These are phyloP conservation scores for Emmonsiellopsis sp. DNA, from an alignment of 2,329 filamentous ascomycete species.

Conservation along the genomic window DNA sequence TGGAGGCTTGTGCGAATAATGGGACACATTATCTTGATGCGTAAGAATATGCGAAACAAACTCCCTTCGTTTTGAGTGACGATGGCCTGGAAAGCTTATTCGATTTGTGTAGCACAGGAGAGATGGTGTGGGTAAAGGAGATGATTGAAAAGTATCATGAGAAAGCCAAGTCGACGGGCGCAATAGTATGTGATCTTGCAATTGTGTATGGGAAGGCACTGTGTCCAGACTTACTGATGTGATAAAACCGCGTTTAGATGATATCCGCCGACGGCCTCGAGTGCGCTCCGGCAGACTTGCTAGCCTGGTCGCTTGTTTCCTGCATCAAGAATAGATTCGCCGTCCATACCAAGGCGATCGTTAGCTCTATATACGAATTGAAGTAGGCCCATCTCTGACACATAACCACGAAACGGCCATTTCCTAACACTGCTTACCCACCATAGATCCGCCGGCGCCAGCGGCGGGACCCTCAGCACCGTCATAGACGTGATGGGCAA, in stretches of 20 bases:
- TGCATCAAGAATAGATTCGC: slow-evolving; percentile 44
- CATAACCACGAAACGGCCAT: neutral
- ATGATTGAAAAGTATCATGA: slow-evolving; percentile 55
- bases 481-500: slow-evolving; percentile 48
- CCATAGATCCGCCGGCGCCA: slow-evolving; percentile 29
- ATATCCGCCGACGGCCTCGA: slow-evolving; percentile 55
- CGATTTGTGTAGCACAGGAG: slow-evolving; percentile 43
- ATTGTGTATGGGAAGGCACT: neutral
- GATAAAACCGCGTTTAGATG: slow-evolving; percentile 29
- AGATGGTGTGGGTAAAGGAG: slow-evolving; percentile 54
- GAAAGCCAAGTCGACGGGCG: slow-evolving; percentile 49
- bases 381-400: slow-evolving; percentile 29
- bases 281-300: slow-evolving; percentile 50
- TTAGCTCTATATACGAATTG: slow-evolving; percentile 45
- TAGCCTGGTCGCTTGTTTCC: slow-evolving; percentile 45
- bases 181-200: slow-evolving; percentile 41
- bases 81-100: neutral
- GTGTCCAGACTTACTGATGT: slow-evolving; percentile 9
- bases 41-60: slow-evolving; percentile 24
- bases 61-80: neutral
- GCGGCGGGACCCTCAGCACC: slow-evolving; percentile 58
- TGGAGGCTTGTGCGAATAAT: slow-evolving; percentile 55
- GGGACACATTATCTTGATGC: slow-evolving; percentile 62
- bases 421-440: slow-evolving; percentile 7
- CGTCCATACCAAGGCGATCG: slow-evolving; percentile 42